phyloP scores from a whole-genome alignment of 306 rosid genomes.

The Prunus mongolica region DNA sequence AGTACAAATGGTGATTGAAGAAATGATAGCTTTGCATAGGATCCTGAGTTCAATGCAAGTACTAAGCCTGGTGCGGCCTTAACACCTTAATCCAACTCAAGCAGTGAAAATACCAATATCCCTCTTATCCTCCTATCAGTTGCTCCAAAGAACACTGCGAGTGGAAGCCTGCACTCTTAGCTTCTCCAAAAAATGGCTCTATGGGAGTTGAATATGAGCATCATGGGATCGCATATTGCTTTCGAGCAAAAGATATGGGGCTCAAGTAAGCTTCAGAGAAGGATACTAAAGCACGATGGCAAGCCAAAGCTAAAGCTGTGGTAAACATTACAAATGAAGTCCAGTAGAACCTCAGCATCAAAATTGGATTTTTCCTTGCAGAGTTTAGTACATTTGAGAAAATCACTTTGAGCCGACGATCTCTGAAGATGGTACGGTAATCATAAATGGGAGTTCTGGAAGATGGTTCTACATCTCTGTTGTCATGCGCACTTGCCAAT shows the following conservation, averaged over 20 bases:
- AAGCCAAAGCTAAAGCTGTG: conserved; percentile 70
- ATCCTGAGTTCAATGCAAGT: background rate
- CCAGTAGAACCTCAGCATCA: conserved; percentile 70
- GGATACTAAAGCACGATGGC: conserved; percentile 49
- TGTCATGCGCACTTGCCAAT: conserved; percentile 42
- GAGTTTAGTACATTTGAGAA: conserved; percentile 57
- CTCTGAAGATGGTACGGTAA: conserved; percentile 52
- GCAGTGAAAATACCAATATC: background rate
- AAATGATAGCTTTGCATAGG: background rate
- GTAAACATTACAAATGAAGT: conserved; percentile 47
- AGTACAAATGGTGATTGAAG: background rate
- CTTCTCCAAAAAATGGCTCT: background rate
- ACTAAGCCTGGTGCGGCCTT: background rate
- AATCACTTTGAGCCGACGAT: conserved; percentile 71
- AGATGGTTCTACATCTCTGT: conserved; percentile 40
- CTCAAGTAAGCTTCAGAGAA: conserved; percentile 65
- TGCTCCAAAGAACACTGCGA: background rate
- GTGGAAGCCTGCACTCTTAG: background rate
- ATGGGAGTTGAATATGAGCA: conserved; percentile 3
- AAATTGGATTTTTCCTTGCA: conserved; percentile 45
- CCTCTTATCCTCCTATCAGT: background rate
- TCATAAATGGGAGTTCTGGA: conserved; percentile 39
- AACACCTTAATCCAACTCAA: background rate
- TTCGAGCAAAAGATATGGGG: conserved; percentile 43
- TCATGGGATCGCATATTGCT: conserved; percentile 67